phyloP scores from a whole-genome alignment of 2,329 filamentous ascomycete genomes.

The Aspergillus carbonarius region DNA sequence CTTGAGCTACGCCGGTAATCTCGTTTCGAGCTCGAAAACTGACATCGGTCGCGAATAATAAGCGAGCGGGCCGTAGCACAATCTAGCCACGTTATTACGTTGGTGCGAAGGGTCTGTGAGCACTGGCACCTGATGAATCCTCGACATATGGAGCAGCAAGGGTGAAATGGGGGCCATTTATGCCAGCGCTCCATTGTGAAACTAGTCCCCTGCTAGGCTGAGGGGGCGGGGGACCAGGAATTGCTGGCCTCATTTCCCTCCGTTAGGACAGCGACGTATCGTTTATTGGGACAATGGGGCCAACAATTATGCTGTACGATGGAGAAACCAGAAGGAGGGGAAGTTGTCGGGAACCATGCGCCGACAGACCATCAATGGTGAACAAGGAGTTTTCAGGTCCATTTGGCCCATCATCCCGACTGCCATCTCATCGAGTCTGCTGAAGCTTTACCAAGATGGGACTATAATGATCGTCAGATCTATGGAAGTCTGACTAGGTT shows the following conservation, averaged over 20 bases:
- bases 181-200: not conserved
- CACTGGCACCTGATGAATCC: not conserved
- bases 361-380: not conserved
- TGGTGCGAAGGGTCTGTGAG: not conserved
- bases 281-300: not conserved
- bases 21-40: not conserved
- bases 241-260: not conserved
- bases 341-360: not conserved
- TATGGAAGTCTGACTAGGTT: not conserved
- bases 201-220: not conserved
- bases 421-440: not conserved
- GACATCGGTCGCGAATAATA: not conserved
- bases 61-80: not conserved
- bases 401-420: not conserved
- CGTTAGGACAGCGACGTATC: not conserved
- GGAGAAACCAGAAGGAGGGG: too few relatives aligned
- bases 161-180: slow-evolving; percentile 2
- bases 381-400: too few relatives aligned
- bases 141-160: not conserved
- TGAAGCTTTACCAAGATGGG: not conserved
- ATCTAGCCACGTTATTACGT: not conserved
- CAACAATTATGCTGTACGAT: not conserved
- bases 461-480: slow-evolving; percentile 1
- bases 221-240: not conserved
- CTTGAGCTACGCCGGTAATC: not conserved